Evolutionary conservation across 208 protist species (phyloP), one percentile per base, ranked within the genome.

Genomic region (Acanthamoeba lugdunensis): DNA sequence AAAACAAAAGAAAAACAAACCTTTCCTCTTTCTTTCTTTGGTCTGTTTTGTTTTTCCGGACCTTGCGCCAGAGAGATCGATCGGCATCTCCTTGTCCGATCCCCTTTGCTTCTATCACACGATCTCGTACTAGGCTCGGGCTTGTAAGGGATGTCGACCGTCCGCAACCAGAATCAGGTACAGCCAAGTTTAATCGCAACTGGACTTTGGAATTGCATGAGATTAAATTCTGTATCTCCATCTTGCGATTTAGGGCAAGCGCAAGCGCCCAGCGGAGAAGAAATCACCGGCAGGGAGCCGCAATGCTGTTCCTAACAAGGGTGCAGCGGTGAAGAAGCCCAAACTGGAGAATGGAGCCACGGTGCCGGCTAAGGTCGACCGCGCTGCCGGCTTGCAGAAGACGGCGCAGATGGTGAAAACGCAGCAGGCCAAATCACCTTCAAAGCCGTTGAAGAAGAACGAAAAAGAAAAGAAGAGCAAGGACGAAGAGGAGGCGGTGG

Each of bases 1-100:
- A 58, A 88, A 21, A 88, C 7, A 56, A 58, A 33, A 56, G 81
- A 88, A 58, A 88, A 67, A 7, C 56, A 88, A 88, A n/a, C 16
- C 56, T 63, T 63, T 63, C 56, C 18, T 25, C 56, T 11, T 63
- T 63, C 56, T 63, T 63, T 63, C 56, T 63, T 25, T 63, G 56
- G 37, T 41, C 37, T 41, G 37, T 41, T 41, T 41, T 41, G 37
- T n/a, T 25, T 56, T 56, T 56, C 52, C 52, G 52, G 52, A 56
- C 13, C 8, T 9, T 5, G 21, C 56, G 56, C 56, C 18, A n/a
- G n/a, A 41, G 37, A 41, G 37, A 41, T 25, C 14, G 21, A 18
- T 63, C 18, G 14, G 11, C 56, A 25, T 63, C 56, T 63, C 56
- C 18, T 25, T 63, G 14, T 63, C 23, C 56, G 56, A 18, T 63